Percentiles rank a stretch among this genome's conserved stretches.
These are phyloP conservation scores for Mallotus nudiflorus DNA, from an alignment of 345 rosid species.

Conservation along the genomic window DNA sequence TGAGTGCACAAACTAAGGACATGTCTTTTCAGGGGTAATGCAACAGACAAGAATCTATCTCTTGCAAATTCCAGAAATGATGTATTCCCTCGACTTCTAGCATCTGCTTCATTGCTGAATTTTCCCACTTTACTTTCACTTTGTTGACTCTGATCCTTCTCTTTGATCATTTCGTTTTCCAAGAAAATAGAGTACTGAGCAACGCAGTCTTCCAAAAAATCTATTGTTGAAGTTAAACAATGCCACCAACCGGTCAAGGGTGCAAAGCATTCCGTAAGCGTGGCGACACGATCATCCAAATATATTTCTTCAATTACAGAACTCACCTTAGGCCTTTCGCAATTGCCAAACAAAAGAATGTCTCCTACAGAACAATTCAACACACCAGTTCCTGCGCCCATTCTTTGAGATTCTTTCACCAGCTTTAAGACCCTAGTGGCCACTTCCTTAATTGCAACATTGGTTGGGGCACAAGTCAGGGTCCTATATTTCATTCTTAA, in stretches of 20 bases:
- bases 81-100: neutral
- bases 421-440: constrained; percentile 44
- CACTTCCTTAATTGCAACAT: constrained; percentile 48
- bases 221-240: constrained; percentile 22
- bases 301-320: constrained; percentile 35
- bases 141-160: constrained; percentile 9
- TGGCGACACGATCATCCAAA: constrained; percentile 43
- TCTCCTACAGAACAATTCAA: constrained; percentile 26
- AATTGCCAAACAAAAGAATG: constrained; percentile 45
- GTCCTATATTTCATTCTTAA: constrained; percentile 38
- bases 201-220: constrained; percentile 32
- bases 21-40: constrained; percentile 23
- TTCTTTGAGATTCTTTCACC: constrained; percentile 21
- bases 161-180: constrained; percentile 24
- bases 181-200: constrained; percentile 21
- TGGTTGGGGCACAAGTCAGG: constrained; percentile 49
- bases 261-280: constrained; percentile 34
- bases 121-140: constrained; percentile 3
- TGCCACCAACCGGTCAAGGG: constrained; percentile 33
- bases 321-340: constrained; percentile 35
- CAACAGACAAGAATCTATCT: constrained; percentile 7
- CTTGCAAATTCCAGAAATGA: constrained; percentile 37
- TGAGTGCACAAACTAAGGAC: constrained; percentile 31
- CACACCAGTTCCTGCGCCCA: constrained; percentile 7
- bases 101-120: neutral